Evolutionary conservation across 441 rosid genomes (phyloP), one percentile per base, ranked within the genome.

Genomic region (Eruca vesicaria): DNA sequence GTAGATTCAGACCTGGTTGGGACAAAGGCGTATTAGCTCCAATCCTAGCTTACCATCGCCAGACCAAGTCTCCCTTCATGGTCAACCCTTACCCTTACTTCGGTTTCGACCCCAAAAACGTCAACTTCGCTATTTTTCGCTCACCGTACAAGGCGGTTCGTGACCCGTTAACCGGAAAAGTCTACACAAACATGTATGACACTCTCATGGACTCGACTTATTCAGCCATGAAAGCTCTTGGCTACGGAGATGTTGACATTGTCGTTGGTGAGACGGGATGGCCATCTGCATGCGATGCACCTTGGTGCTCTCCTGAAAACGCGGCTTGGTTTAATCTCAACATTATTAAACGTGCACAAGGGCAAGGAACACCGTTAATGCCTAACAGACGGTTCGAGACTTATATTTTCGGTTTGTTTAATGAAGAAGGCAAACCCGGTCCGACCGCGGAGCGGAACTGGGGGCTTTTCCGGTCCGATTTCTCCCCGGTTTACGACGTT

Each of bases 81-180:
- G 92, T 93, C 5, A 93, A 93, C 79, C 95, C 95, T 3, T 93
- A 90, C 80, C 97, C 97, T 11, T 90, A 78, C 78, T 93, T 93
- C n/a, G 98, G 97, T 0, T 86, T 82, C 82, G 14, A 63, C 18
- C 79, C 89, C 4, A 80, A 84, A 71, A 88, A 89, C 2, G 72
- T 86, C 12, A 72, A 93, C 82, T 93, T 88, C 83, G 97, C 98
- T 9, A 38, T 93, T 61, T 93, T 93, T 43, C 82, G 78, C 60
- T 88, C 92, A 15, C 83, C 84, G 1, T 82, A 80, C 81, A 70
- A 60, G 5, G 90, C 91, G 1, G 16, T 83, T 57, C 73, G 28
- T 65, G 94, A 89, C 82, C 75, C 67, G 5, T 66, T 56, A 79
- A 86, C 87, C 19, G 48, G 71, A 2, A 74, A 75, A n/a, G 58